Conservation (phyloP, 441 rosid genomes). For the Erodium texanum region DNA sequence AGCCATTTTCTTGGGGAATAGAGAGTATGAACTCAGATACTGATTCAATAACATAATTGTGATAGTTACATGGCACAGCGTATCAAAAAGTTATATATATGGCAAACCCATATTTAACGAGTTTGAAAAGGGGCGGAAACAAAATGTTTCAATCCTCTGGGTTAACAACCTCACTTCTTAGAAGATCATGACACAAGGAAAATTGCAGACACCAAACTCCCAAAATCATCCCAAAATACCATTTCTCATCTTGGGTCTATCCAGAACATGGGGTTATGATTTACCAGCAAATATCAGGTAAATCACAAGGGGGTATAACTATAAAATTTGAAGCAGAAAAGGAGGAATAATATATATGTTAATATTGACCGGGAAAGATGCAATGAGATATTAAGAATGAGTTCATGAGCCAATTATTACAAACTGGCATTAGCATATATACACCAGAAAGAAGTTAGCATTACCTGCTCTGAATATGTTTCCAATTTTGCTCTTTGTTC, state of each 20-base stretch:
- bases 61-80: not conserved
- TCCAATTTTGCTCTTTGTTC: conserved; percentile 35
- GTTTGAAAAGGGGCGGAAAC: too few relatives aligned
- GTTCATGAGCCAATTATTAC: not conserved
- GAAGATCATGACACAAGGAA: not conserved
- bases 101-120: too few relatives aligned
- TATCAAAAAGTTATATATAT: not conserved
- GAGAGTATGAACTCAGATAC: not conserved
- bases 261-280: too few relatives aligned
- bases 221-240: too few relatives aligned
- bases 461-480: conserved; percentile 55
- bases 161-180: not conserved
- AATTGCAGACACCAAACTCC: too few relatives aligned
- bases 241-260: too few relatives aligned
- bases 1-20: not conserved
- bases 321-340: not conserved
- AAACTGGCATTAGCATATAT: not conserved
- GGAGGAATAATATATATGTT: not conserved
- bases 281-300: too few relatives aligned
- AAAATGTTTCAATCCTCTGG: too few relatives aligned
- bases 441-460: not conserved
- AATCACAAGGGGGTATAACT: too few relatives aligned
- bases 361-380: not conserved
- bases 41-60: not conserved
- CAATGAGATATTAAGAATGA: not conserved